Base-by-base conservation (phyloP, 2,329 filamentous ascomycete species). In the Fusarium nelsonii region DNA sequence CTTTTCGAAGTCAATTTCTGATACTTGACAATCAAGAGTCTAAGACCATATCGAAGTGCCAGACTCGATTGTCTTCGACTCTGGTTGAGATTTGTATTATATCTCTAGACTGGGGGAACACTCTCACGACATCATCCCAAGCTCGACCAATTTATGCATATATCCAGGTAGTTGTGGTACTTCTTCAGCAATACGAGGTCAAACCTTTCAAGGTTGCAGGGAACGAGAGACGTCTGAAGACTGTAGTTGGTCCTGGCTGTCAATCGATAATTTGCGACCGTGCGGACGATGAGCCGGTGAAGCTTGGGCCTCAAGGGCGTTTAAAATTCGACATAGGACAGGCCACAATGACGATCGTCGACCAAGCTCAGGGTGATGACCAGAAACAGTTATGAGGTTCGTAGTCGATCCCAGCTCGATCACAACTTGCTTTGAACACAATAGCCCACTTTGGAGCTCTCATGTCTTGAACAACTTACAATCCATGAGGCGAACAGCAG, bases 301-400 rank as follows among this genome's bases (percentile, higher is more conserved):
- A 70, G 67, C 67, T 65, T 48, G 63, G 58, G 50, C 65, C 48
- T 53, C 30, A 10, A 11, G 51, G 53, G 63, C 55, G 36, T 57
- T 30, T 8, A 10, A 32, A 33, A 53, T 60, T 61, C 57, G 41
- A 64, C 50, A 53, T 48, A 41, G 51, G 49, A 64, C 34, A 54
- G 28, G 43, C 20, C 40, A 39, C 28, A 48, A 36, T n/a, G 20
- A 43, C 49, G 41, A 53, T 43, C 20, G 28, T 28, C n/a, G 15
- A 26, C 34, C 5, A 8, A 53, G 26, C 26, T 37, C 8, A 26
- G 20, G 36, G 43, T 46, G 14, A 41, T 16, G 15, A 36, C n/a
- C 15, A 48, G n/a, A 18, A n/a, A 48, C 18, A 41, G 30, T 20
- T 18, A 23, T 15, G 6, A 64, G 30, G 20, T 41, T 36, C 16